Evolutionary conservation across 2,329 filamentous ascomycete genomes (phyloP).

Genomic region (Penicillium sp.): DNA sequence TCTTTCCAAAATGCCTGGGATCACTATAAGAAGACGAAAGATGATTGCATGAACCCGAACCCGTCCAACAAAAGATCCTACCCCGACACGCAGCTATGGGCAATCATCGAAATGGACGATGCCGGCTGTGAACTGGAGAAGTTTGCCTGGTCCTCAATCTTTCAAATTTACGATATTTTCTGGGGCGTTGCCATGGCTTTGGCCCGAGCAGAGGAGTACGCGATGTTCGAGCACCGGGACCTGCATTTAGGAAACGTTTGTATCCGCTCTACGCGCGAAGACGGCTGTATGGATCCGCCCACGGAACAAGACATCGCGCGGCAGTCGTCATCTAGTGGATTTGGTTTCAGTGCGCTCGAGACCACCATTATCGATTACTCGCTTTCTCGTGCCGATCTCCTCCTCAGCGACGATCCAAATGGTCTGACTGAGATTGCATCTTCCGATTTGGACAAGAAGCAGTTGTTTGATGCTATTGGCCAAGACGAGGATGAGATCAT

Average conservation of each 20-base stretch:
- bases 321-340: slow-evolving; percentile 39
- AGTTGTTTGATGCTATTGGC: slow-evolving; percentile 45
- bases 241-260: slow-evolving; percentile 69
- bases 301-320: slow-evolving; percentile 32
- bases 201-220: slow-evolving; percentile 61
- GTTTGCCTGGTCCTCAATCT: slow-evolving; percentile 43
- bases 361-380: slow-evolving; percentile 70
- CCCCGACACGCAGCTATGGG: slow-evolving; percentile 60
- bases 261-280: slow-evolving; percentile 44
- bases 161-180: slow-evolving; percentile 64
- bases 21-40: slow-evolving; percentile 42
- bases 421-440: slow-evolving; percentile 37
- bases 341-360: slow-evolving; percentile 58
- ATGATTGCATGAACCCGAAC: slow-evolving; percentile 57
- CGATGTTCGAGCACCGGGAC: slow-evolving; percentile 66
- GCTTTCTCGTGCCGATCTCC: slow-evolving; percentile 60
- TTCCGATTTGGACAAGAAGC: slow-evolving; percentile 45
- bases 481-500: slow-evolving; percentile 44
- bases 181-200: slow-evolving; percentile 66
- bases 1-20: slow-evolving; percentile 52
- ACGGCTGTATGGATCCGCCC: slow-evolving; percentile 36
- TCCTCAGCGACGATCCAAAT: slow-evolving; percentile 23
- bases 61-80: slow-evolving; percentile 57
- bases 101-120: slow-evolving; percentile 66
- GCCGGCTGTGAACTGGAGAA: slow-evolving; percentile 61